phyloP scores from a whole-genome alignment of 2,329 filamentous ascomycete species.

The Penicillium fuscoglaucum region DNA sequence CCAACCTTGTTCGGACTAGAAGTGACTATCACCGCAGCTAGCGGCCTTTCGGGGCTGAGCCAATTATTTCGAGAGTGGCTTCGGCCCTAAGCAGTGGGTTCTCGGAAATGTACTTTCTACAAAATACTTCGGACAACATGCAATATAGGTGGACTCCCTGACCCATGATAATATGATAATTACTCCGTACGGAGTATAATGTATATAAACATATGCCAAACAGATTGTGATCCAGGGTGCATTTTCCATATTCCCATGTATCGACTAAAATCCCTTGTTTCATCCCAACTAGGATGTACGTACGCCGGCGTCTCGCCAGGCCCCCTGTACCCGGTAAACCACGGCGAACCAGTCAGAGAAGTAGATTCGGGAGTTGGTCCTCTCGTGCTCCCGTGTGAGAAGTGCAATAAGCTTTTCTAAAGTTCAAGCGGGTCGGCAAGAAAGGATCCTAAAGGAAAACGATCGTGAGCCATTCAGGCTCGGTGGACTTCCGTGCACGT shows the following conservation, averaged over 20 bases:
- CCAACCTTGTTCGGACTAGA: background rate
- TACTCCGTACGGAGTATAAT: background rate
- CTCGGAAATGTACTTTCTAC: background rate
- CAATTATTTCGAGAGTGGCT: background rate
- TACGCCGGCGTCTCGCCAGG: background rate
- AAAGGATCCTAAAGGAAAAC: background rate
- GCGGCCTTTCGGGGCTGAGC: background rate
- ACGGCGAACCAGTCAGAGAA: background rate
- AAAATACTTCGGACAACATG: background rate
- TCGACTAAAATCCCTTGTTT: conserved; percentile 2
- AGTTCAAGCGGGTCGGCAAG: conserved; percentile 1
- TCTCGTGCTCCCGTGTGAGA: background rate
- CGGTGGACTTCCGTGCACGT: background rate
- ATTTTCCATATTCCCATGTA: background rate
- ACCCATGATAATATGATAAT: no score
- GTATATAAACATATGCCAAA: background rate
- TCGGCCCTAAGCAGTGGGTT: background rate
- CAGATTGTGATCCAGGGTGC: background rate
- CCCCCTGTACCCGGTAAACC: background rate
- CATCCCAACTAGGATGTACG: background rate
- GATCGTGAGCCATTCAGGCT: background rate
- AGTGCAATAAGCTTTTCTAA: background rate
- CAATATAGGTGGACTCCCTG: background rate
- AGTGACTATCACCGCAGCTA: conserved; percentile 4
- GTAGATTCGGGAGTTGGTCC: background rate